These are phyloP conservation scores for Tricholoma hemisulphureum DNA, from an alignment of 768 basidiomycete species.

Conservation along the genomic window DNA sequence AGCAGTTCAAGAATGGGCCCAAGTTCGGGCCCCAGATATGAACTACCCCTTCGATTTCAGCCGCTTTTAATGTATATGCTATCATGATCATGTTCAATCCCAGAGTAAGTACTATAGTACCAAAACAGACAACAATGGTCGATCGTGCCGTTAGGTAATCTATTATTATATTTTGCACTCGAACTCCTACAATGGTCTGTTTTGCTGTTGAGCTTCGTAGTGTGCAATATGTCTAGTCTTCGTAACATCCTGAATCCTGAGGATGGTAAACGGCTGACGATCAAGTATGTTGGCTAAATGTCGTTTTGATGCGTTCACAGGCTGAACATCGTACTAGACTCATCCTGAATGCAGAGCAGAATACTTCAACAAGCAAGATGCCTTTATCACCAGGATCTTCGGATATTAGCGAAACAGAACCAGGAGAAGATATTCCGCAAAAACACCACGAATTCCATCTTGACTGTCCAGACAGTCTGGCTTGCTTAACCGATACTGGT, in stretches of 20 bases:
- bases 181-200: slow-evolving; percentile 31
- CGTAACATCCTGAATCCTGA: slow-evolving; percentile 58
- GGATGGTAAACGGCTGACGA: slow-evolving; percentile 33
- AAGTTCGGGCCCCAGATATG: slow-evolving; percentile 12
- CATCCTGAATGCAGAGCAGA: slow-evolving; percentile 23
- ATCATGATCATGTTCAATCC: too few relatives aligned
- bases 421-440: slow-evolving; percentile 16
- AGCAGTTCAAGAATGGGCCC: slow-evolving; percentile 9
- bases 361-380: slow-evolving; percentile 26
- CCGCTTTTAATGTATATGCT: slow-evolving; percentile 8
- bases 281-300: slow-evolving; percentile 37
- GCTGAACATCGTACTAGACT: slow-evolving; percentile 16
- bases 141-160: slow-evolving; percentile 24
- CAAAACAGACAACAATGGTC: slow-evolving; percentile 15
- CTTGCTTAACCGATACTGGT: slow-evolving; percentile 75
- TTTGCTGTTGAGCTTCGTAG: slow-evolving; percentile 23
- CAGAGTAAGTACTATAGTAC: too few relatives aligned
- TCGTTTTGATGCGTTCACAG: slow-evolving; percentile 9
- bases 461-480: slow-evolving; percentile 74
- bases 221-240: slow-evolving; percentile 51
- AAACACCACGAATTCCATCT: slow-evolving; percentile 58
- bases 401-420: slow-evolving; percentile 30
- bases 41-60: slow-evolving; percentile 18
- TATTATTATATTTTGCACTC: slow-evolving; percentile 13
- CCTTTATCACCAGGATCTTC: slow-evolving; percentile 30